Conservation (phyloP, 2,329 filamentous ascomycete genomes). For the Fusarium neocosmosporiellum region DNA sequence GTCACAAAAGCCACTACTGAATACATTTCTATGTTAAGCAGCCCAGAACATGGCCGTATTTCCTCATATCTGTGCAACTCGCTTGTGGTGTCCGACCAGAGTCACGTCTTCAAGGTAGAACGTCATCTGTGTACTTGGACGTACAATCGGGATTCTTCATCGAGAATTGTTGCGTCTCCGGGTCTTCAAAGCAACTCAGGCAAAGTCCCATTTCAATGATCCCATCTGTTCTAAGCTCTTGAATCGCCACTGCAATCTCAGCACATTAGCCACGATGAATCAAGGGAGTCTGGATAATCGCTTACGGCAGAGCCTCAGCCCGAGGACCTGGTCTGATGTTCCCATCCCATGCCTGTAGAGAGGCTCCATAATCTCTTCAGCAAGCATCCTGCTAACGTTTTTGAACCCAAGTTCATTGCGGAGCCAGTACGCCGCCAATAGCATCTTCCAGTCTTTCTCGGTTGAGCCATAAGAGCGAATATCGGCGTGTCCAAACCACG, state of each 20-base stretch:
- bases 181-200: neutral
- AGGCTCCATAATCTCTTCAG: neutral
- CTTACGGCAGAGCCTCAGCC: neutral
- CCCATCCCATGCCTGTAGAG: too few relatives aligned
- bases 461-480: fast-evolving
- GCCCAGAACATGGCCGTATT: too few relatives aligned
- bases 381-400: too few relatives aligned
- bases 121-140: neutral
- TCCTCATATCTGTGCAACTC: neutral
- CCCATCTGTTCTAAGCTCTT: neutral
- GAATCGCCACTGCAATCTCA: neutral
- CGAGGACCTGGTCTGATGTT: neutral
- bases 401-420: neutral
- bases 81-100: neutral
- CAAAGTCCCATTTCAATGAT: neutral
- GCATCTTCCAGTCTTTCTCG: neutral
- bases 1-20: neutral
- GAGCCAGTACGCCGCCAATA: neutral
- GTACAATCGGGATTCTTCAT: neutral
- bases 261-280: neutral
- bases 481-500: neutral
- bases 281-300: fast-evolving
- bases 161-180: neutral
- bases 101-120: neutral
- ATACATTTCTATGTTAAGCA: neutral